Conservation (phyloP, 495 filamentous ascomycete species). For the Astrothelium subdiscretum region DNA sequence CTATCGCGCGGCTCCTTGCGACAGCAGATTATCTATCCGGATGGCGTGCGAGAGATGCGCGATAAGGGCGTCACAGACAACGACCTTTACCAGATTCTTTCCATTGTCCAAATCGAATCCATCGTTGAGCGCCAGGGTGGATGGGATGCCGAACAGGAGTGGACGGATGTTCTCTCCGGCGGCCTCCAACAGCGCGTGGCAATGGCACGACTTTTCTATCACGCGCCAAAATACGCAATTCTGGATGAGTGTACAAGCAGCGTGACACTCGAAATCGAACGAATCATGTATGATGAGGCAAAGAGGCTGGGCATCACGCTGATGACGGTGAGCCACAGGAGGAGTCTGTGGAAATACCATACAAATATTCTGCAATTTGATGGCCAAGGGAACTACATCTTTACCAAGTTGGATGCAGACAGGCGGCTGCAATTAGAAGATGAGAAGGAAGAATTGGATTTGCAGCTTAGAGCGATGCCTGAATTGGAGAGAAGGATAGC, state of each 20-base stretch:
- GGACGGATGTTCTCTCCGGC: conserved; percentile 80
- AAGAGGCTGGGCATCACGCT: conserved; percentile 84
- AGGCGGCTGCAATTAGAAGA: conserved; percentile 77
- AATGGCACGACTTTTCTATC: conserved; percentile 95
- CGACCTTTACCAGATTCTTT: conserved; percentile 66
- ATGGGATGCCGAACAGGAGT: conserved; percentile 94
- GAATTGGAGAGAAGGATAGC: conserved; percentile 76
- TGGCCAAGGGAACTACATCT: conserved; percentile 82
- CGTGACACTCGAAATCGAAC: conserved; percentile 87
- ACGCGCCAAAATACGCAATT: conserved; percentile 83
- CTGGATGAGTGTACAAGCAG: conserved; percentile 92
- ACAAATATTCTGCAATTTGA: conserved; percentile 90
- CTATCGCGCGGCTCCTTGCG: conserved; percentile 77
- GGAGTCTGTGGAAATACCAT: conserved; percentile 95
- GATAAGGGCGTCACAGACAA: conserved; percentile 71
- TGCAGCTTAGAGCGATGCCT: conserved; percentile 69
- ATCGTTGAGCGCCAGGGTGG: conserved; percentile 73
- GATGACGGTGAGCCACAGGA: conserved; percentile 87
- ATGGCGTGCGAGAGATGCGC: conserved; percentile 76
- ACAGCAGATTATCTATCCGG: conserved; percentile 94
- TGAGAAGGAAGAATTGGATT: conserved; percentile 89
- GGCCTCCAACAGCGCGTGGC: conserved; percentile 95
- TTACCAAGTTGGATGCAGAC: conserved; percentile 84
- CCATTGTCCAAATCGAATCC: conserved; percentile 66
- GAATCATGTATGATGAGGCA: conserved; percentile 92